Evolutionary conservation across 1,139 yeast species (phyloP).

Genomic region (Magnusiomyces ingens): DNA sequence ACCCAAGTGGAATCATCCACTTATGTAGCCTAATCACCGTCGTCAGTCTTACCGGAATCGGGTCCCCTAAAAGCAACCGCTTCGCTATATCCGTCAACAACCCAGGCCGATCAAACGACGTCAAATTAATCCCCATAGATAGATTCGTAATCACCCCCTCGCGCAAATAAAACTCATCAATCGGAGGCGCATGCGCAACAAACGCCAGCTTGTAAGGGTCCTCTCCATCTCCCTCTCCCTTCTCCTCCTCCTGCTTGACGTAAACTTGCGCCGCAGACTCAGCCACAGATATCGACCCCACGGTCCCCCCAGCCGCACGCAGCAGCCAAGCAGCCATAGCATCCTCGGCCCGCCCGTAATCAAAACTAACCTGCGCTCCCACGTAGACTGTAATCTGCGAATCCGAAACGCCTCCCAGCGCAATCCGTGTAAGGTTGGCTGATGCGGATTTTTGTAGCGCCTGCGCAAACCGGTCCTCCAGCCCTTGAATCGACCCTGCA

Average conservation of each 20-base stretch:
- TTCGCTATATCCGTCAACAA: conserved; percentile 21
- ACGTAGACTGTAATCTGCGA: not conserved
- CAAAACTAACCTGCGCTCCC: not conserved
- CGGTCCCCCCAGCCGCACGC: not conserved
- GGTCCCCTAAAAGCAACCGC: conserved; percentile 19
- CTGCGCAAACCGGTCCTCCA: not conserved
- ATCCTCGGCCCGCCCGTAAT: not conserved
- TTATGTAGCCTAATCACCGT: conserved; percentile 20
- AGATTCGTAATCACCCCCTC: conserved; percentile 20
- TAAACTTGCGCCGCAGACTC: not conserved
- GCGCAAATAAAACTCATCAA: conserved; percentile 17
- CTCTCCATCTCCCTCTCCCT: not conserved
- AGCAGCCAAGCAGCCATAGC: conserved; percentile 1
- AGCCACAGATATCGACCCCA: not conserved
- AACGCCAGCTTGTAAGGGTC: not conserved
- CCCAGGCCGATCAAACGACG: conserved; percentile 23
- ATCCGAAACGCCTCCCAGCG: not conserved
- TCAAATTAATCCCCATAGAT: conserved; percentile 21
- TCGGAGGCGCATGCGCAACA: conserved; percentile 20
- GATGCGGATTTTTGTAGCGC: not conserved
- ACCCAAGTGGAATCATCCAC: conserved; percentile 20
- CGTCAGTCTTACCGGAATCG: conserved; percentile 19
- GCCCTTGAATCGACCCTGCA: too few species aligned
- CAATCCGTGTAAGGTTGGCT: not conserved
- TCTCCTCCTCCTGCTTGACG: not conserved